Evolutionary conservation across 78 protist genomes (phyloP).

Genomic region (Emiliania huxleyi): DNA sequence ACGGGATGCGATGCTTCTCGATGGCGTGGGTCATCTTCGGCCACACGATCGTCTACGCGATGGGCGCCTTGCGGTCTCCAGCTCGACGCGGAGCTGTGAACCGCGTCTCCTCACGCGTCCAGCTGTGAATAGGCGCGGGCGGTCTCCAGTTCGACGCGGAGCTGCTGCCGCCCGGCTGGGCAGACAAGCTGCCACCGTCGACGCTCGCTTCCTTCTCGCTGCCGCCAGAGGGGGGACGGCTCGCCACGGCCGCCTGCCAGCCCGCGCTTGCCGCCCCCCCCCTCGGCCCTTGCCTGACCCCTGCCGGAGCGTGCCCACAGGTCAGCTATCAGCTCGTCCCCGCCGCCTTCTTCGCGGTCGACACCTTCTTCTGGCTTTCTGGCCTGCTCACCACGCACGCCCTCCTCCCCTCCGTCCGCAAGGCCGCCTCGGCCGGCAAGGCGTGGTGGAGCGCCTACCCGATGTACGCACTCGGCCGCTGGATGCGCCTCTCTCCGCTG

Average conservation of each 20-base stretch:
- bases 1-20: neutral
- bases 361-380: neutral
- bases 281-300: no score
- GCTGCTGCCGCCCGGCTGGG: neutral
- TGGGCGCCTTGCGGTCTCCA: neutral
- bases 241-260: neutral
- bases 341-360: conserved; percentile 5
- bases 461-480: neutral
- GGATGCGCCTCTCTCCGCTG: neutral
- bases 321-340: neutral
- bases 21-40: conserved; percentile 11
- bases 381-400: neutral
- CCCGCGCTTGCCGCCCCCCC: neutral
- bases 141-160: neutral
- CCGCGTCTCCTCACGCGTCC: no score
- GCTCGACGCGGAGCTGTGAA: neutral
- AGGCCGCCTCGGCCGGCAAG: neutral
- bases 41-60: neutral
- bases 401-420: neutral
- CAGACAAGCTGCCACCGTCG: neutral
- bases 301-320: no score
- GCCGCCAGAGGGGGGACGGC: neutral
- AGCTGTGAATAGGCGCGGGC: no score
- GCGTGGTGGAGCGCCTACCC: neutral
- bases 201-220: neutral